Evolutionary conservation across 768 basidiomycete species (phyloP).

Genomic region (Boletus pseudopeckii): DNA sequence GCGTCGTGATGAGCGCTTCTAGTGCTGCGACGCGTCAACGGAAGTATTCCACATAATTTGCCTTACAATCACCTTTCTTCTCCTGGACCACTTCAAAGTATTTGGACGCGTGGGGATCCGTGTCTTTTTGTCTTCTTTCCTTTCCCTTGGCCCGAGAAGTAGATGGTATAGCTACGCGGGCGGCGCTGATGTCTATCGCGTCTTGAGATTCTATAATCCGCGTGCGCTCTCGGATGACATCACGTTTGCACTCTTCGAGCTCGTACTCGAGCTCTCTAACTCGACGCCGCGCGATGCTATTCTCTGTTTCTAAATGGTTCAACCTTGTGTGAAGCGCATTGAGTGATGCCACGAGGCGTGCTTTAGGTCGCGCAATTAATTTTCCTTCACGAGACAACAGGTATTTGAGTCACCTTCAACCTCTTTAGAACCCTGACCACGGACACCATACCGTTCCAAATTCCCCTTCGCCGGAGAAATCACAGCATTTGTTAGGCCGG

Average conservation of each 20-base stretch:
- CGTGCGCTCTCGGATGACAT: constrained; percentile 68
- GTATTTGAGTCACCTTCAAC: constrained; percentile 50
- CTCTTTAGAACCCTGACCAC: constrained; percentile 50
- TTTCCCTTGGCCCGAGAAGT: constrained; percentile 27
- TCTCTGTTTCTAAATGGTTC: constrained; percentile 74
- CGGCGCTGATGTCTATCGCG: constrained; percentile 13
- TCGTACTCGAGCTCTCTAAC: constrained; percentile 88
- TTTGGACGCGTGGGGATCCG: constrained; percentile 40
- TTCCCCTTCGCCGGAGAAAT: constrained; percentile 64
- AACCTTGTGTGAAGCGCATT: constrained; percentile 65
- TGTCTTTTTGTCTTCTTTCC: constrained; percentile 33
- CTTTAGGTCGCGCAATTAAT: constrained; percentile 33
- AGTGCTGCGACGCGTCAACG: constrained; percentile 51
- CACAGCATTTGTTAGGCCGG: constrained; percentile 76
- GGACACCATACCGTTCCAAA: constrained; percentile 49
- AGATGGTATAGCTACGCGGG: constrained; percentile 18
- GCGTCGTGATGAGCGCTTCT: constrained; percentile 70
- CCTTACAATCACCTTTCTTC: constrained; percentile 69
- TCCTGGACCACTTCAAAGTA: constrained; percentile 82
- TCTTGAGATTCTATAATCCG: constrained; percentile 58
- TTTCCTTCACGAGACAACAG: neutral
- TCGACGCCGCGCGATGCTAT: constrained; percentile 72
- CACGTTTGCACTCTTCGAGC: constrained; percentile 78
- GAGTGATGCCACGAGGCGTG: constrained; percentile 59
- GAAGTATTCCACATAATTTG: neutral